phyloP scores from a whole-genome alignment of 2,329 filamentous ascomycete genomes.

The Seiridium cupressi region DNA sequence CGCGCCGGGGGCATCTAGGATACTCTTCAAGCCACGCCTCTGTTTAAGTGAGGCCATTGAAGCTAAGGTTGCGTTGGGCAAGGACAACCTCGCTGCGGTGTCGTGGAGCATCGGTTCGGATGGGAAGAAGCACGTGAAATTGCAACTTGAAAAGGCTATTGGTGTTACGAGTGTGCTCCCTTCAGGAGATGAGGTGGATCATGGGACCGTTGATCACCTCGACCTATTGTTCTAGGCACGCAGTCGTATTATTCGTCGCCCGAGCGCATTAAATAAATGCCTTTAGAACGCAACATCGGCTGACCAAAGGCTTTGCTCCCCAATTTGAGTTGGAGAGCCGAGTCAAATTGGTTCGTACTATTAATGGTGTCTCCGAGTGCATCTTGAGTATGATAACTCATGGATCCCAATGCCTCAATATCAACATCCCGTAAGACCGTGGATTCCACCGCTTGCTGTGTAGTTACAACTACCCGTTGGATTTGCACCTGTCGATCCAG shows the following conservation, averaged over 20 bases:
- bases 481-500: not conserved
- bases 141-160: conserved; percentile 1
- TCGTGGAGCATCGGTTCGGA: not conserved
- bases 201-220: not conserved
- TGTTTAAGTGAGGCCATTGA: not conserved
- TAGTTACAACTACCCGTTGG: not conserved
- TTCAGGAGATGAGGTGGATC: not conserved
- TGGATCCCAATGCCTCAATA: too few species aligned
- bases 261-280: too few species aligned
- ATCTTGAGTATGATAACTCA: too few species aligned
- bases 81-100: not conserved
- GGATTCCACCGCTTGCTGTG: not conserved
- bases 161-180: not conserved
- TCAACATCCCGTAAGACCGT: not conserved
- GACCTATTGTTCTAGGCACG: not conserved
- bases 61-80: conserved; percentile 1
- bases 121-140: not conserved
- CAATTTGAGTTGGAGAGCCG: too few species aligned
- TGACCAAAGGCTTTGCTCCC: too few species aligned
- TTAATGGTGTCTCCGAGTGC: too few species aligned
- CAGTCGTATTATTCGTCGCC: too few species aligned
- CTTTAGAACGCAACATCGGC: too few species aligned
- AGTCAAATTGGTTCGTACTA: too few species aligned
- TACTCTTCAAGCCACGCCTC: conserved; percentile 13
- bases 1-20: conserved; percentile 10